Conservation (phyloP, 768 basidiomycete genomes). For the Lactarius tabidus region DNA sequence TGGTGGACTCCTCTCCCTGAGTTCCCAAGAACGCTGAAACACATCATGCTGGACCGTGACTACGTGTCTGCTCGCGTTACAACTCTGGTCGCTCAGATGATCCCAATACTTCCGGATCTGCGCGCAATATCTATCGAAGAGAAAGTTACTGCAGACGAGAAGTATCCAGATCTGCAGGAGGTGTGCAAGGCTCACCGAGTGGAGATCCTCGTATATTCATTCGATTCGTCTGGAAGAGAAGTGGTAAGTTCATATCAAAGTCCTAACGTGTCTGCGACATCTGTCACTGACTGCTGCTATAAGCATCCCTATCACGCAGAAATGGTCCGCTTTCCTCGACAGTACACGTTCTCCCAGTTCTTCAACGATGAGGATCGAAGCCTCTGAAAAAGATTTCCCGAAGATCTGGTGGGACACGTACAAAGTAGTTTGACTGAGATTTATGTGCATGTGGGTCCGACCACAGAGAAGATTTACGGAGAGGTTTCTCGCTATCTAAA, state of each 20-base stretch:
- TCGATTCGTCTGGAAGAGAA: not conserved
- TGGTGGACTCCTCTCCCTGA: constrained; percentile 10
- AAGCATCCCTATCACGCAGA: constrained; percentile 12
- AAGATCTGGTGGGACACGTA: too few species aligned
- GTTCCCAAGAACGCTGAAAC: constrained; percentile 10
- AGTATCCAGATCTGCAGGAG: constrained; percentile 7
- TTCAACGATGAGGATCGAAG: not conserved
- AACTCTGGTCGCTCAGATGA: not conserved
- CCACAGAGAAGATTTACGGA: not conserved
- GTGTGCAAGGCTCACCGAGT: constrained; percentile 2
- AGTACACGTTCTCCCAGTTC: constrained; percentile 12
- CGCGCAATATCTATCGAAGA: constrained; percentile 9
- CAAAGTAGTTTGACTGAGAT: not conserved
- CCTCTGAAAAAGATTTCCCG: not conserved
- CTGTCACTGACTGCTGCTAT: not conserved
- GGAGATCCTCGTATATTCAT: constrained; percentile 3
- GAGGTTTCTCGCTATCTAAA: not conserved
- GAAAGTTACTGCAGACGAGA: not conserved
- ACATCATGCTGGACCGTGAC: constrained; percentile 8
- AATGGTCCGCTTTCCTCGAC: constrained; percentile 21
- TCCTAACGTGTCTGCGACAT: not conserved
- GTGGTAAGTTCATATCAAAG: too few species aligned
- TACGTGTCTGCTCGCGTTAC: not conserved
- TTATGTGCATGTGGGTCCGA: too few species aligned
- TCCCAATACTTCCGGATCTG: constrained; percentile 5